These are phyloP conservation scores for Cydonia oblonga DNA, from an alignment of 331 rosid genomes.

Conservation along the genomic window DNA sequence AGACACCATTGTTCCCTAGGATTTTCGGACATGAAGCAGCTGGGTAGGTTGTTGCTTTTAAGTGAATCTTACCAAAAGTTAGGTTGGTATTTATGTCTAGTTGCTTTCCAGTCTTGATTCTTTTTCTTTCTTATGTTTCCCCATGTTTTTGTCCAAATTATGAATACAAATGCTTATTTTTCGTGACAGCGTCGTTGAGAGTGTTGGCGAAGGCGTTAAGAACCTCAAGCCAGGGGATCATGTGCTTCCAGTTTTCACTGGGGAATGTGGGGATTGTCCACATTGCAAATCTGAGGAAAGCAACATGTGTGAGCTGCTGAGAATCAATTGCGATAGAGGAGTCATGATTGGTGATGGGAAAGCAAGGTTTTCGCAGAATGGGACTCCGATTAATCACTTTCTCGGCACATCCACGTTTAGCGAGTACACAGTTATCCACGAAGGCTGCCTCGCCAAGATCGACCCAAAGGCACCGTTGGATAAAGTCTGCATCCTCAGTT, in stretches of 20 bases:
- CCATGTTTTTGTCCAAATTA: background rate
- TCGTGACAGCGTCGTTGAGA: constrained; percentile 25
- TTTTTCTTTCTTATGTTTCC: background rate
- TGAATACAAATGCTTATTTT: background rate
- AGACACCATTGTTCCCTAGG: constrained; percentile 13
- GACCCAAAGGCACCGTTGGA: constrained; percentile 17
- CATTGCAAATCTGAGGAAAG: constrained; percentile 30
- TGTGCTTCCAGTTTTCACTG: constrained; percentile 26
- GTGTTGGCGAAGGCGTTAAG: constrained; percentile 22
- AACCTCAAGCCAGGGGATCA: constrained; percentile 24
- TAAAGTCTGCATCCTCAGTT: constrained; percentile 29
- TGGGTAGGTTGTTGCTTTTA: constrained; percentile 12
- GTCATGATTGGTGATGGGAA: constrained; percentile 24
- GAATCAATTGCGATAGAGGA: constrained; percentile 13
- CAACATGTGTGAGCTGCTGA: constrained; percentile 27
- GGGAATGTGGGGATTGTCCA: constrained; percentile 27
- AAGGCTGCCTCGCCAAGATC: constrained; percentile 26
- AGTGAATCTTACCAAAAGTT: background rate
- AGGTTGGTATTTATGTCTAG: too few relatives aligned
- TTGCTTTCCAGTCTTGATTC: background rate
- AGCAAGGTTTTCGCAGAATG: constrained; percentile 21
- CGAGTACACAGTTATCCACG: constrained; percentile 27
- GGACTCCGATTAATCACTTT: constrained; percentile 23
- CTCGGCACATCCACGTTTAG: constrained; percentile 31
- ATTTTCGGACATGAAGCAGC: constrained; percentile 32